phyloP scores from a whole-genome alignment of 371 early-diverging fungal genomes.

The Saksenaea oblongispora region DNA sequence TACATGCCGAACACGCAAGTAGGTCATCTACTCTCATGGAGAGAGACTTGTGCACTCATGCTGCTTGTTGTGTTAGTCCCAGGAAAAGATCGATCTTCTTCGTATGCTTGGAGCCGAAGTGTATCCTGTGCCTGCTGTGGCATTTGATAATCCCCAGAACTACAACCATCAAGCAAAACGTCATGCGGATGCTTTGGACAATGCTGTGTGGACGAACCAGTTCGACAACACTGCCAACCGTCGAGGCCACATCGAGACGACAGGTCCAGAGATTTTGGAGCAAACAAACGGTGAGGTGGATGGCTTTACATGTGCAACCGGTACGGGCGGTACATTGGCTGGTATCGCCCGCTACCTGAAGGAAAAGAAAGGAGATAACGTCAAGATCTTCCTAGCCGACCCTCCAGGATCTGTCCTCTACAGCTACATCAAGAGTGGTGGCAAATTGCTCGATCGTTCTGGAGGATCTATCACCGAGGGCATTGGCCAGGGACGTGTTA shows the following conservation, averaged over 20 bases:
- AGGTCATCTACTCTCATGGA: slow-evolving; percentile 1
- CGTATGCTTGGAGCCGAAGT: slow-evolving; percentile 92
- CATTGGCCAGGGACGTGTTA: slow-evolving; percentile 95
- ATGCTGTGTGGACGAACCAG: slow-evolving; percentile 97
- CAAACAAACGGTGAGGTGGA: slow-evolving; percentile 84
- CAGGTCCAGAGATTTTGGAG: slow-evolving; percentile 91
- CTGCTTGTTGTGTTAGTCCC: slow-evolving; percentile 51
- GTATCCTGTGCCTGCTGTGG: slow-evolving; percentile 86
- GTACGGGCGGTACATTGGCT: slow-evolving; percentile 93
- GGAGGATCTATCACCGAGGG: slow-evolving; percentile 87
- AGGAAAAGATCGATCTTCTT: slow-evolving; percentile 92
- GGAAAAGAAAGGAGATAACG: slow-evolving; percentile 58
- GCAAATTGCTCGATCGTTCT: slow-evolving; percentile 65
- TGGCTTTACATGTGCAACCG: slow-evolving; percentile 90
- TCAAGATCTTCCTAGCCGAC: slow-evolving; percentile 87
- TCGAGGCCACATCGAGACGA: slow-evolving; percentile 92
- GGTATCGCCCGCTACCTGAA: slow-evolving; percentile 86
- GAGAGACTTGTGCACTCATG: not conserved
- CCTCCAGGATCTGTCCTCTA: slow-evolving; percentile 93
- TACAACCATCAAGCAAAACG: slow-evolving; percentile 94
- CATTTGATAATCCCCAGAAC: slow-evolving; percentile 90
- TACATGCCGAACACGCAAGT: slow-evolving; percentile 97
- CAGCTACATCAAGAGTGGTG: slow-evolving; percentile 74
- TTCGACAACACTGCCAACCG: slow-evolving; percentile 87
- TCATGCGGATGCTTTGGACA: slow-evolving; percentile 76